Base-by-base conservation (phyloP, 345 rosid genomes). In the Aquilaria yunnanensis region DNA sequence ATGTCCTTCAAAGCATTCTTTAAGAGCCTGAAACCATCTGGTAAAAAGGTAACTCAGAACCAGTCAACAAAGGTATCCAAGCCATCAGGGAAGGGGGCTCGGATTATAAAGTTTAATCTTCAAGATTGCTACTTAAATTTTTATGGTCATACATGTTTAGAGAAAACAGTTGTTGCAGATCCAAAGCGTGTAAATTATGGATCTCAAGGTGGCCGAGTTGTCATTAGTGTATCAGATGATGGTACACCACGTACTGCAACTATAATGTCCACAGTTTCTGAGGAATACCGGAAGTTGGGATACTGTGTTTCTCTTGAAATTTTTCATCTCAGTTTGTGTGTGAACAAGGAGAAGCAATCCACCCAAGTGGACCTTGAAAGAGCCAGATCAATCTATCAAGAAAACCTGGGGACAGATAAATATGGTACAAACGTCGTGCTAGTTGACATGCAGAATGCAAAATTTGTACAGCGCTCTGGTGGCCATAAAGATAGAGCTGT, bases 161-260 rank as follows among this genome's bases (percentile, higher is more conserved):
- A 88, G 30, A 81, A 81, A 56, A 62, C 81, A 56, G 60, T 70
- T 69, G 75, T 88, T 77, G 80, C 74, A 16, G 93, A 90, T 75
- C 91, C 97, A 56, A 90, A 90, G 78, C 86, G 86, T 53, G 93
- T 90, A 70, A 88, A 88, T 80, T 88, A 85, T 84, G 97, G 97
- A 63, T 88, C 96, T 69, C 97, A 90, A 61, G 96, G 97, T 82
- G 96, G 93, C 47, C 83, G 76, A 47, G 79, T 81, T 68, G 67
- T 77, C 41, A 73, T 90, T 72, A 78, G 75, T 47, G 70, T 77
- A 49, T 78, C 80, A 71, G 86, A 81, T 63, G 97, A 86, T 68
- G 93, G 96, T 54, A 77, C 81, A 56, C 84, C 74, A 43, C 96
- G 97, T 41, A 78, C 78, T 55, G 97, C 97, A 9, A 80, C 65